Evolutionary conservation across 305 asterid species (phyloP).

Genomic region (Euphrasia arctica): DNA sequence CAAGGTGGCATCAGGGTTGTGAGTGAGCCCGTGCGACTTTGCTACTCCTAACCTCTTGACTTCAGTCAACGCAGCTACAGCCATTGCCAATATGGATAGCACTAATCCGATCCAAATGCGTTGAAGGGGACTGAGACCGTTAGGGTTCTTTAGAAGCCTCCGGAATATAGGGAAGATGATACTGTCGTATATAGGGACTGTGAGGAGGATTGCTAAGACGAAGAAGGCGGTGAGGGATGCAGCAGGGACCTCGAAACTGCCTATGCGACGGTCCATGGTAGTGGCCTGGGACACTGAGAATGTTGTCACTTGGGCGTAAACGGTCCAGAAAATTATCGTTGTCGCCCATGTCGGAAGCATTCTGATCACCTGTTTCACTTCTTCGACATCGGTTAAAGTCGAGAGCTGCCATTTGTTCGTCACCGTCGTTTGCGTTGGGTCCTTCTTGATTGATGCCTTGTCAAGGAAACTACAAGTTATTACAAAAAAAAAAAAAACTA

Average conservation of each 20-base stretch:
- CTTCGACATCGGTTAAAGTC: conserved; percentile 82
- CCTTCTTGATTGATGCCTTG: conserved; percentile 66
- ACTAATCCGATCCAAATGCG: conserved; percentile 52
- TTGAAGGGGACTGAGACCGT: conserved; percentile 69
- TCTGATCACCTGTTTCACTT: conserved; percentile 65
- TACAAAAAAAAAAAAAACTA: not conserved
- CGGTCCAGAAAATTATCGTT: conserved; percentile 71
- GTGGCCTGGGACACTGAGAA: conserved; percentile 81
- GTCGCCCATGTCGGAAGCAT: conserved; percentile 94
- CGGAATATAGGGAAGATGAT: conserved; percentile 45
- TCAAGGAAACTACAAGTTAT: conserved; percentile 56
- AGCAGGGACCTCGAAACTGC: conserved; percentile 62
- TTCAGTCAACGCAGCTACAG: conserved; percentile 58
- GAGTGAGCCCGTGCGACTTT: conserved; percentile 32
- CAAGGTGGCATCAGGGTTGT: conserved; percentile 25
- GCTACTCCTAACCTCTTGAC: conserved; percentile 48
- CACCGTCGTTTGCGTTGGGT: conserved; percentile 5
- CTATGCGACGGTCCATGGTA: conserved; percentile 59
- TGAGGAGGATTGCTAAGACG: conserved; percentile 52
- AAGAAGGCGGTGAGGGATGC: conserved; percentile 75
- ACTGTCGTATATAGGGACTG: conserved; percentile 60
- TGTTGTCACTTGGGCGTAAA: conserved; percentile 81
- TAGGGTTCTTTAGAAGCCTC: conserved; percentile 35
- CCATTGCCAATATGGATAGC: conserved; percentile 55
- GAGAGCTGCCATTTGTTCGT: conserved; percentile 57